phyloP scores from a whole-genome alignment of 768 basidiomycete genomes.

The Phaeotremella skinneri region DNA sequence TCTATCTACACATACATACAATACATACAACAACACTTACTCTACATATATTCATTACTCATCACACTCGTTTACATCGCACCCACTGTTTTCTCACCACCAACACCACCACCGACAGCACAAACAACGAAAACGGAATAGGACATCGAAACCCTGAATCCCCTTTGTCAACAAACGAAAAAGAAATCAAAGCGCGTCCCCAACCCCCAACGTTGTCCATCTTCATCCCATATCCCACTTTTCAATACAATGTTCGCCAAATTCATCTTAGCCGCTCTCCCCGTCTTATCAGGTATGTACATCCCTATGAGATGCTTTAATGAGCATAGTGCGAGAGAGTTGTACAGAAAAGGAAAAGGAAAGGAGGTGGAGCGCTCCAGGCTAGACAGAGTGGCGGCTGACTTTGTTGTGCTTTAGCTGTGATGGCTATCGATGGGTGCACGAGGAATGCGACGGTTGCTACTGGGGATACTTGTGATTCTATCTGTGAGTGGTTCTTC shows the following conservation, averaged over 20 bases:
- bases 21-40: slow-evolving; percentile 3
- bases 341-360: not conserved
- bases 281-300: slow-evolving; percentile 57
- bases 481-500: slow-evolving; percentile 60
- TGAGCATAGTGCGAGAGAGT: not conserved
- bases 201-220: not conserved
- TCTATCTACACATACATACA: slow-evolving; percentile 16
- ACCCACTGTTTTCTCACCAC: slow-evolving; percentile 12
- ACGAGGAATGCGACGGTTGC: slow-evolving; percentile 63
- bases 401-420: slow-evolving; percentile 18
- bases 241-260: slow-evolving; percentile 30
- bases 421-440: slow-evolving; percentile 54
- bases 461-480: slow-evolving; percentile 65
- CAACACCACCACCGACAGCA: slow-evolving; percentile 50
- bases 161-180: slow-evolving; percentile 8
- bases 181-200: not conserved
- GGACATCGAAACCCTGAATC: slow-evolving; percentile 21
- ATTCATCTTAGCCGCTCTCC: slow-evolving; percentile 55
- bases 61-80: not conserved
- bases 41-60: not conserved
- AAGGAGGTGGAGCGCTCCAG: not conserved
- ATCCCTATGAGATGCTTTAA: not conserved
- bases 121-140: slow-evolving; percentile 52
- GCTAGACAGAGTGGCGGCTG: slow-evolving; percentile 4
- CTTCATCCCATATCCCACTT: not conserved